Evolutionary conservation across 2,329 filamentous ascomycete genomes (phyloP), one percentile per base, ranked within the genome.

Genomic region (Triangularia verruculosa): DNA sequence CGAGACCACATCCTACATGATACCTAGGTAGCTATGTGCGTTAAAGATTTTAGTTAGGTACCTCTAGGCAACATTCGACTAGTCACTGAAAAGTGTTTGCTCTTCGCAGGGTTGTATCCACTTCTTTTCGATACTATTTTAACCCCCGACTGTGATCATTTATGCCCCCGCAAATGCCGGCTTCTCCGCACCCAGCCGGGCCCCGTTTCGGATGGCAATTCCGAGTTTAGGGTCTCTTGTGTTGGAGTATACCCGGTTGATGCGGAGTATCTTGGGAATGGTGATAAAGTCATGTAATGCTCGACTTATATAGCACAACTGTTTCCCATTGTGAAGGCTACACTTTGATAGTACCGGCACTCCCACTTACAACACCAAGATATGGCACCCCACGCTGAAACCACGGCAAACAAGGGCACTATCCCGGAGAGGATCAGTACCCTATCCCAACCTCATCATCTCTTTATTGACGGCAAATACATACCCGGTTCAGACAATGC

Each of bases 381-480:
- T 17, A 61, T 61, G 59, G 51, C 51, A 9, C 30, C 59, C 47
- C 59, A 61, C 51, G 51, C 17, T 15, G 51, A 55, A 39, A 20
- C 11, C 7, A 28, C 51, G 17, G 20, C 28, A 6, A 34, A 17
- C 22, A 12, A 30, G 34, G 32, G 30, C 2, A 15, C 11, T 13
- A n/a, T 4, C 32, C 13, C 59, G 20, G n/a, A 28, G 43, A 39
- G 24, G n/a, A 4, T 43, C 52, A 22, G 12, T 24, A 25, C 43
- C 13, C 27, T 70, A 15, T 56, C 67, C n/a, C 47, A 67, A 15
- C 54, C 65, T n/a, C 66, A 68, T 34, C 53, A 64, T 15, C 68
- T 73, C 43, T 70, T 67, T 66, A 70, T 74, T 57, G 66, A 69
- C 43, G 72, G 73, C 30, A 17, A 61, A 52, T 70, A 72, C 56